These are phyloP conservation scores for Arachis hypogaea DNA, from an alignment of 306 rosid species.

Conservation along the genomic window DNA sequence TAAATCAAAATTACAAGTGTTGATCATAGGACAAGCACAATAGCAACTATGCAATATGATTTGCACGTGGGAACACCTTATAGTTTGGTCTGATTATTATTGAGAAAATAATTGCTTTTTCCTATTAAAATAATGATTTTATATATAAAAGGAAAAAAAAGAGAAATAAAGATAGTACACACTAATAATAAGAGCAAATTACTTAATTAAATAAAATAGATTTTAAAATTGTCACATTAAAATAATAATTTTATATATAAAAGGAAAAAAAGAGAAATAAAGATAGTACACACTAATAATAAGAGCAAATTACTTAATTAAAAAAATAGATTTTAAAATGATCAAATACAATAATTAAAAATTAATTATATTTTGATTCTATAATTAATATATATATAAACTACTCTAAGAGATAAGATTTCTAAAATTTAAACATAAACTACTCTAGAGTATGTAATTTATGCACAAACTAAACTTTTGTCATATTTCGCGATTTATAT, in stretches of 20 bases:
- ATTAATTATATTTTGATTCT: too few relatives aligned
- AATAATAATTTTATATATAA: background rate
- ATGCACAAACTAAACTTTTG: too few relatives aligned
- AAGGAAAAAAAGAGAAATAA: background rate
- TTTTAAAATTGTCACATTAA: too few relatives aligned
- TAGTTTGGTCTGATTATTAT: constrained; percentile 22
- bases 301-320: too few relatives aligned
- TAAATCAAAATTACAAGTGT: constrained; percentile 43
- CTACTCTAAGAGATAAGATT: too few relatives aligned
- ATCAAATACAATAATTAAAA: too few relatives aligned
- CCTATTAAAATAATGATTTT: background rate
- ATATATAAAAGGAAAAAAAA: background rate
- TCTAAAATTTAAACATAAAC: too few relatives aligned
- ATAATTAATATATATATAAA: too few relatives aligned
- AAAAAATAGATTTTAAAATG: too few relatives aligned
- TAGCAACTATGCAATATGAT: constrained; percentile 39
- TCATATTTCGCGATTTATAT: too few relatives aligned
- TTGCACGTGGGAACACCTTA: constrained; percentile 30
- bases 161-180: background rate
- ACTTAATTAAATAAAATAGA: too few relatives aligned
- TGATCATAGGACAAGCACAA: constrained; percentile 47
- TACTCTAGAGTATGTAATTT: too few relatives aligned
- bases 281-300: background rate
- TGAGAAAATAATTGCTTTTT: constrained; percentile 23
- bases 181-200: background rate